phyloP scores from a whole-genome alignment of 2,329 filamentous ascomycete genomes.

The Septoria linicola region DNA sequence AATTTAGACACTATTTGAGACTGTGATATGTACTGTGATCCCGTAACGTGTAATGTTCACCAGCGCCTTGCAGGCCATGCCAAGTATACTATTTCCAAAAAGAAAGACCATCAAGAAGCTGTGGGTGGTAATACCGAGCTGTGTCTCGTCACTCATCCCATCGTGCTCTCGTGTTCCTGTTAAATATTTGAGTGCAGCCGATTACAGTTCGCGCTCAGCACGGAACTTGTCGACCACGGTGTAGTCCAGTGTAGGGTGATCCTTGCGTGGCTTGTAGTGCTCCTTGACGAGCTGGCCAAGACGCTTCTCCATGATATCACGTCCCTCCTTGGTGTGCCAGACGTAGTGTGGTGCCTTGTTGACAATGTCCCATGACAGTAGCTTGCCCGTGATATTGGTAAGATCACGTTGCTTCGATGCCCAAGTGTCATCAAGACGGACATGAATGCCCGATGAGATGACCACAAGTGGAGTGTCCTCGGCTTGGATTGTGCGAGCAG shows the following conservation, averaged over 20 bases:
- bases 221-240: constrained; percentile 5
- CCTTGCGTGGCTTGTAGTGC: constrained; percentile 18
- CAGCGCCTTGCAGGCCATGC: constrained; percentile 14
- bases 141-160: not conserved
- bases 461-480: constrained; percentile 73
- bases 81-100: not conserved
- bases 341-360: constrained; percentile 81
- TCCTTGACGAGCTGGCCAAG: constrained; percentile 65
- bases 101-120: constrained; percentile 2
- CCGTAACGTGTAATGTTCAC: not conserved
- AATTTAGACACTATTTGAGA: constrained; percentile 1
- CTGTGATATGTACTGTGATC: not conserved
- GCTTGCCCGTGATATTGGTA: constrained; percentile 73
- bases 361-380: constrained; percentile 83
- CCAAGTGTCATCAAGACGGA: constrained; percentile 70
- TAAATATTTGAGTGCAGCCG: not conserved
- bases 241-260: constrained; percentile 5
- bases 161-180: constrained; percentile 4
- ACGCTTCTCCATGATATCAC: constrained; percentile 74
- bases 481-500: constrained; percentile 75
- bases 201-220: constrained; percentile 10
- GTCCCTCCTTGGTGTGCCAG: constrained; percentile 73
- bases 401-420: constrained; percentile 81
- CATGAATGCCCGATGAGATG: constrained; percentile 74
- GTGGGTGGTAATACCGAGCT: not conserved